Conservation (phyloP, 495 filamentous ascomycete genomes). For the Trichocladium uniseriatum region DNA sequence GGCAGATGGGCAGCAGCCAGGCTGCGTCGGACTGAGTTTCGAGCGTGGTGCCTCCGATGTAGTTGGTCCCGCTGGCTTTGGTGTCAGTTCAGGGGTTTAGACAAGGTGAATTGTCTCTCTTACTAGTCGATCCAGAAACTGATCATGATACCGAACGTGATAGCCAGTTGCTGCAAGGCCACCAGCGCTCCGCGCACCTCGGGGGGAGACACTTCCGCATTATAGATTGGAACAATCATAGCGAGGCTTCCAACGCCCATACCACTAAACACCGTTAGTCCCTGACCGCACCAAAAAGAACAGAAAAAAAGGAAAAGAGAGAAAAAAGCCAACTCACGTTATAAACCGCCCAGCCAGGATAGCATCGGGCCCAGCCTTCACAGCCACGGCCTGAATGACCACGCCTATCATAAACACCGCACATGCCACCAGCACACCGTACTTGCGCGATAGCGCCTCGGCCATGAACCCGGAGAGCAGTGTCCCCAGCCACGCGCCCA, state of each 20-base stretch:
- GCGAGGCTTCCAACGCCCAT: conserved; percentile 64
- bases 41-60: conserved; percentile 61
- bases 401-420: conserved; percentile 70
- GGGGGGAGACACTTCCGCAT: conserved; percentile 55
- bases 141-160: conserved; percentile 75
- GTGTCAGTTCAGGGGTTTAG: neutral
- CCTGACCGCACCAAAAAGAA: no score
- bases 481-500: conserved; percentile 75
- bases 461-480: conserved; percentile 67
- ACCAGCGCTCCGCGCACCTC: conserved; percentile 61
- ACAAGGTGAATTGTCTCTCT: neutral
- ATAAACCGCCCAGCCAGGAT: conserved; percentile 71
- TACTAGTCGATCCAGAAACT: conserved; percentile 77
- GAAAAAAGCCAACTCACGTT: conserved; percentile 33
- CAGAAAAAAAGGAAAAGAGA: no score
- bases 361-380: conserved; percentile 42
- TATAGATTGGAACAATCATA: conserved; percentile 61
- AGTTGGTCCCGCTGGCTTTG: conserved; percentile 50
- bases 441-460: conserved; percentile 64
- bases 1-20: conserved; percentile 58
- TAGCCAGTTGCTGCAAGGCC: conserved; percentile 69
- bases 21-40: conserved; percentile 54
- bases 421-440: conserved; percentile 61
- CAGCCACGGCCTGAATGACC: conserved; percentile 59
- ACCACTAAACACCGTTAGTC: conserved; percentile 39